Conservation (phyloP, 495 filamentous ascomycete species). For the Xylaria sp. region DNA sequence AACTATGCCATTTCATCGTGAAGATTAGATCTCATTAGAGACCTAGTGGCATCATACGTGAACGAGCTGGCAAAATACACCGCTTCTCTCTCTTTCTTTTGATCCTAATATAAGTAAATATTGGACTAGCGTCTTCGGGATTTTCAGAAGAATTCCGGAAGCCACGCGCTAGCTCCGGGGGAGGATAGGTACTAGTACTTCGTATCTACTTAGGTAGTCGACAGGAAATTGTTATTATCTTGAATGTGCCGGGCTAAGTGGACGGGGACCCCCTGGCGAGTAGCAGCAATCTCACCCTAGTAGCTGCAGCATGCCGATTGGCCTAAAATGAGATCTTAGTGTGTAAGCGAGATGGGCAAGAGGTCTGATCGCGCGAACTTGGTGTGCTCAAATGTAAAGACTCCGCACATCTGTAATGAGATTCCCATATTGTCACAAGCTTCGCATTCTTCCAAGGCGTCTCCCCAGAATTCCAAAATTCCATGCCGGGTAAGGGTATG, state of each 20-base stretch:
- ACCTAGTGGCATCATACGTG: neutral
- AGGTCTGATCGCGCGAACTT: conserved; percentile 18
- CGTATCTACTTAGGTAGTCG: neutral
- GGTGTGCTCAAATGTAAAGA: conserved; percentile 8
- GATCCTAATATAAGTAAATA: conserved; percentile 5
- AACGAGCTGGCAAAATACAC: neutral
- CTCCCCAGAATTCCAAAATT: conserved; percentile 4
- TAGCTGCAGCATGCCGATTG: conserved; percentile 20
- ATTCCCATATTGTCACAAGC: neutral
- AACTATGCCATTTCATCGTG: neutral
- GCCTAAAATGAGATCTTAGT: conserved; percentile 22
- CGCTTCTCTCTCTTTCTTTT: conserved; percentile 3
- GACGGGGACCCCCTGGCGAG: conserved; percentile 19
- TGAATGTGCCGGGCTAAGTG: conserved; percentile 9
- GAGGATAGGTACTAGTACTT: conserved; percentile 8
- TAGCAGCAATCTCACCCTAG: conserved; percentile 13
- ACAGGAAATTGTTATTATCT: conserved; percentile 24
- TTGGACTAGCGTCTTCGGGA: conserved; percentile 13
- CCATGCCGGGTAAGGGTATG: neutral
- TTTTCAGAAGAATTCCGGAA: conserved; percentile 1
- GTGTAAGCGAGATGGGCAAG: conserved; percentile 21
- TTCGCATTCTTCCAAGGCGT: conserved; percentile 4
- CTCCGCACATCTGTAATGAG: conserved; percentile 9
- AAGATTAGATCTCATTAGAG: conserved; percentile 11
- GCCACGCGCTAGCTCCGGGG: conserved; percentile 11